Conservation (phyloP, 768 basidiomycete genomes). For the Termitomyces titanicus region DNA sequence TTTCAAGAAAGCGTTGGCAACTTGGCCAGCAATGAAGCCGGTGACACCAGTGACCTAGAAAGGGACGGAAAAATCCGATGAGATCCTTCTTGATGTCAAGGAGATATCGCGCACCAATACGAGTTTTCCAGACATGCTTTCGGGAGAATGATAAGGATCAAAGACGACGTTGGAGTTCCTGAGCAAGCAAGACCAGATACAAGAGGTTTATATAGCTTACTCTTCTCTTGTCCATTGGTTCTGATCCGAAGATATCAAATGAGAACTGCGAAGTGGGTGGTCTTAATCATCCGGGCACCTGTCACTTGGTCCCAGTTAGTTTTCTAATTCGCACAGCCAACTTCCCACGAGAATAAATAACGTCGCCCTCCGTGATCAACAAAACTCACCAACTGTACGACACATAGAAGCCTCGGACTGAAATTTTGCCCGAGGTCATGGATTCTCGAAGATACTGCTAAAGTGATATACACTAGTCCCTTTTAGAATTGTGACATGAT, state of each 20-base stretch:
- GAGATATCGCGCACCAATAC: slow-evolving; percentile 13
- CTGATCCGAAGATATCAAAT: not conserved
- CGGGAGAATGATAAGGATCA: not conserved
- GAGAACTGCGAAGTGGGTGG: not conserved
- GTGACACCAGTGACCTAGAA: slow-evolving; percentile 36
- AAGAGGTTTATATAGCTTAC: slow-evolving; percentile 7
- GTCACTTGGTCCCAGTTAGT: too few relatives aligned
- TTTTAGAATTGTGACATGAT: not conserved
- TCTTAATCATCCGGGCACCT: not conserved
- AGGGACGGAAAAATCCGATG: not conserved
- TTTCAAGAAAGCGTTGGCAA: slow-evolving; percentile 28
- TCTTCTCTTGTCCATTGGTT: not conserved
- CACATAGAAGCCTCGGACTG: not conserved
- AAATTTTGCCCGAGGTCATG: not conserved
- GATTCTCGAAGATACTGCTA: not conserved
- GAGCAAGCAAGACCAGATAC: not conserved
- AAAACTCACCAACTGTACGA: too few relatives aligned
- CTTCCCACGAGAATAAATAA: not conserved
- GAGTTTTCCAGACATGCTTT: slow-evolving; percentile 18
- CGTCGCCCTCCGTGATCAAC: too few relatives aligned
- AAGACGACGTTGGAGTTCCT: not conserved
- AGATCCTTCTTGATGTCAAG: not conserved
- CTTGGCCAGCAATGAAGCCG: slow-evolving; percentile 38
- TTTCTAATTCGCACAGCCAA: not conserved
- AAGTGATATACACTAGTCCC: not conserved